Percentiles rank a stretch among this genome's conserved stretches.
Evolutionary conservation across 768 basidiomycete genomes (phyloP).

Genomic region (Suillus discolor): DNA sequence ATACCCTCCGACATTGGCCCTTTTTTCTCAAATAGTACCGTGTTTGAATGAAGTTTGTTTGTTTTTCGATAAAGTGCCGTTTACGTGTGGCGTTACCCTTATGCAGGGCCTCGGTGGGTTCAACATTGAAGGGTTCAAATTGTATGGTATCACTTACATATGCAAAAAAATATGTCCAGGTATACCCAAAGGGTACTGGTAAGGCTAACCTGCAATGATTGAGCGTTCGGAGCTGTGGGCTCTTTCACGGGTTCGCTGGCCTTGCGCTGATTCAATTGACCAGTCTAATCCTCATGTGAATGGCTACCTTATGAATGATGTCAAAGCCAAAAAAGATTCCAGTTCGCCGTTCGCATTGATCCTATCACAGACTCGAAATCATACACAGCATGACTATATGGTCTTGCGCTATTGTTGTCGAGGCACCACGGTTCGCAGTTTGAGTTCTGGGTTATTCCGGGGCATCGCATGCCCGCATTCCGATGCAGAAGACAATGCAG

Average conservation of each 20-base stretch:
- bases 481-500: slow-evolving; percentile 37
- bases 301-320: neutral
- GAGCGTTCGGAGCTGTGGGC: neutral
- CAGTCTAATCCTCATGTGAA: neutral
- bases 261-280: neutral
- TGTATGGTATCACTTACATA: neutral
- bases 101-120: neutral
- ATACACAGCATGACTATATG: neutral
- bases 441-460: neutral
- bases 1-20: neutral
- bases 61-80: neutral
- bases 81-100: neutral
- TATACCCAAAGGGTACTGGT: neutral
- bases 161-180: neutral
- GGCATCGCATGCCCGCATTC: slow-evolving; percentile 15
- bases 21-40: neutral
- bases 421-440: neutral
- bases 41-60: neutral
- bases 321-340: neutral
- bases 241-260: neutral
- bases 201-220: neutral
- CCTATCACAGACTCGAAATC: neutral
- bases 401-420: neutral
- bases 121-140: neutral
- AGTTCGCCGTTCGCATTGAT: neutral